Conservation (phyloP, 768 basidiomycete genomes). For the Phaeotremella skinneri region DNA sequence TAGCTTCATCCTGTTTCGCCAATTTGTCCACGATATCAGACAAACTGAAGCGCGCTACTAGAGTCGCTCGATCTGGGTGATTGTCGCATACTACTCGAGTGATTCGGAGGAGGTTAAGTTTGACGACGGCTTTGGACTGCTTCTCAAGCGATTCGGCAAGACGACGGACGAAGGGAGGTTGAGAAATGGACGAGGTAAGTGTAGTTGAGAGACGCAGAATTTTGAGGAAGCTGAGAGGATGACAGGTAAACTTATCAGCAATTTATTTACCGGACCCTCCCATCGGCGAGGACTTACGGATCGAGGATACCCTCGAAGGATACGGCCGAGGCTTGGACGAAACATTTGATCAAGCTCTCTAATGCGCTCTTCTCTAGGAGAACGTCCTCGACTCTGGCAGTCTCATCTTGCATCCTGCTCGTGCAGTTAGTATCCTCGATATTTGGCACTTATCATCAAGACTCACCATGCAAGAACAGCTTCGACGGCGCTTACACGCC, state of each 20-base stretch:
- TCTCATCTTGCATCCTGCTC: slow-evolving; percentile 88
- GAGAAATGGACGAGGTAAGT: slow-evolving; percentile 73
- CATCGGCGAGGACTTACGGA: slow-evolving; percentile 33
- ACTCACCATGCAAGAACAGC: slow-evolving; percentile 82
- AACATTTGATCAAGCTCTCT: slow-evolving; percentile 86
- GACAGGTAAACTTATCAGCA: neutral
- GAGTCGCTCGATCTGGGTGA: slow-evolving; percentile 75
- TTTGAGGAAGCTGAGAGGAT: slow-evolving; percentile 63
- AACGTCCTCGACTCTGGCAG: slow-evolving; percentile 85
- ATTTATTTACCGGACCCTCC: neutral
- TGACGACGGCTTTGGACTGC: slow-evolving; percentile 78
- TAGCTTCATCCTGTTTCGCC: slow-evolving; percentile 80
- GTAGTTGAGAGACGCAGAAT: slow-evolving; percentile 75
- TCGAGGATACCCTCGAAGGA: slow-evolving; percentile 50
- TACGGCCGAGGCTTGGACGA: slow-evolving; percentile 40
- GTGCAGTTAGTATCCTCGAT: neutral
- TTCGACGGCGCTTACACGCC: slow-evolving; percentile 60
- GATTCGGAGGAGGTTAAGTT: slow-evolving; percentile 83
- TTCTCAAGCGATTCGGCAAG: slow-evolving; percentile 73
- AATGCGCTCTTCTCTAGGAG: slow-evolving; percentile 75
- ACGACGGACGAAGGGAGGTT: slow-evolving; percentile 79
- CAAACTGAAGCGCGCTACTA: slow-evolving; percentile 79
- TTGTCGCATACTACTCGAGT: slow-evolving; percentile 82
- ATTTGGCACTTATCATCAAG: neutral
- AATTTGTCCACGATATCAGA: slow-evolving; percentile 75